A percentile compares a stretch with the other conserved stretches of the same genome.
phyloP scores from a whole-genome alignment of 2,329 filamentous ascomycete genomes.

The Fusarium sublunatum region DNA sequence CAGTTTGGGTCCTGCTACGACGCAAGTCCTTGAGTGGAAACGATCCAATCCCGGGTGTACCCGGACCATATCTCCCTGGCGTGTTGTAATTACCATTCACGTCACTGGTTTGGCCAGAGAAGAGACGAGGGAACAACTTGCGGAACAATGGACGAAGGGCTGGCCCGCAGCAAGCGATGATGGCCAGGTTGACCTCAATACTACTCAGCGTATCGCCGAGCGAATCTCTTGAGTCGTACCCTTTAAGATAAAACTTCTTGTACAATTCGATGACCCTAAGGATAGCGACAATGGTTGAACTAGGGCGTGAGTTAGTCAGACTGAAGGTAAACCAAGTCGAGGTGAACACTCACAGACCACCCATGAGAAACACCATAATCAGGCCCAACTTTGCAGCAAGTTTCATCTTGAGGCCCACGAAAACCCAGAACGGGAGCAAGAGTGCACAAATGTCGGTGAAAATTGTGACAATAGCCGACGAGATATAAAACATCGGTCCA shows the following conservation, averaged over 20 bases:
- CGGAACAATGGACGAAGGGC: constrained; percentile 36
- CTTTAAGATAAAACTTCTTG: constrained; percentile 30
- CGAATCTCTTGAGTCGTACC: constrained; percentile 43
- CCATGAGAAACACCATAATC: constrained; percentile 55
- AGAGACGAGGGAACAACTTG: constrained; percentile 40
- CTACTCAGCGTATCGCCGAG: constrained; percentile 49
- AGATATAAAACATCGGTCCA: constrained; percentile 53
- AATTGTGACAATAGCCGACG: constrained; percentile 53
- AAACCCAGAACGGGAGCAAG: constrained; percentile 55
- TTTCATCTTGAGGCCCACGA: constrained; percentile 54
- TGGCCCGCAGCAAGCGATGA: constrained; percentile 52
- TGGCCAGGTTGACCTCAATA: constrained; percentile 53
- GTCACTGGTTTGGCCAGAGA: constrained; percentile 31
- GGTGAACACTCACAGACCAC: constrained; percentile 49
- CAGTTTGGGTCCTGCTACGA: constrained; percentile 26
- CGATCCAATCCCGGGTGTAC: not conserved
- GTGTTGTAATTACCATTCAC: constrained; percentile 22
- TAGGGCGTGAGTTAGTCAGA: constrained; percentile 9
- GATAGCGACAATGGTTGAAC: constrained; percentile 49
- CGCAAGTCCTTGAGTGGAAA: constrained; percentile 39
- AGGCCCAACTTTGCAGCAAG: constrained; percentile 53
- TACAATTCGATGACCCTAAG: constrained; percentile 48
- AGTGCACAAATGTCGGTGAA: constrained; percentile 56
- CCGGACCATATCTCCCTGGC: constrained; percentile 16
- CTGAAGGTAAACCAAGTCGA: no score